A percentile compares a stretch with the other conserved stretches of the same genome.
phyloP scores from a whole-genome alignment of 78 protist genomes.

The Polysphondylium violaceum region DNA sequence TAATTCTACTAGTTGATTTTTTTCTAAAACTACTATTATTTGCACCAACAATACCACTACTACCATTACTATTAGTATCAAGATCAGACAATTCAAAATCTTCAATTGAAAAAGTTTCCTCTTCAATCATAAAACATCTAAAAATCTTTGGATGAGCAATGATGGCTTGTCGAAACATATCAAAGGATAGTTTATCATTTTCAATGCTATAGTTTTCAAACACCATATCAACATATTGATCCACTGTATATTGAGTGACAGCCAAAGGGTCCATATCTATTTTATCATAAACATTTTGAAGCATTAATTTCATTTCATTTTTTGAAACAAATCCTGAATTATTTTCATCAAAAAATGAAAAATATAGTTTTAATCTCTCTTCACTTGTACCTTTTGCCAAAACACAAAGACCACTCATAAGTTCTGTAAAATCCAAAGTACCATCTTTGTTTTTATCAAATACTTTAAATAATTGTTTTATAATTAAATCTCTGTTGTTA shows the following conservation, averaged over 20 bases:
- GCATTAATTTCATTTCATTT: conserved; percentile 65
- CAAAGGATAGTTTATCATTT: conserved; percentile 41
- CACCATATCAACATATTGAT: conserved; percentile 63
- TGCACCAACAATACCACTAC: background rate
- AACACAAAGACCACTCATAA: conserved; percentile 68
- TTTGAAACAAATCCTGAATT: conserved; percentile 50
- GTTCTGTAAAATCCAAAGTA: conserved; percentile 53
- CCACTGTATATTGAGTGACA: conserved; percentile 38
- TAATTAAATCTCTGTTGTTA: conserved; percentile 18
- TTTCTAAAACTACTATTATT: background rate
- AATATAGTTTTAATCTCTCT: conserved; percentile 52
- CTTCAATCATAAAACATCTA: conserved; percentile 74
- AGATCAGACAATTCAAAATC: conserved; percentile 42
- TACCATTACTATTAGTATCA: background rate
- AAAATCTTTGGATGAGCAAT: conserved; percentile 65
- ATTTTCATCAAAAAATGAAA: conserved; percentile 64
- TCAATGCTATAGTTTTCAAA: conserved; percentile 59
- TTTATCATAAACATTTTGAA: conserved; percentile 63
- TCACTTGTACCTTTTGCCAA: conserved; percentile 73
- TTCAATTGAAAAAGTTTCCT: conserved; percentile 49
- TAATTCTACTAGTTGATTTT: conserved; percentile 2
- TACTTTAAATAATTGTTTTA: conserved; percentile 50
- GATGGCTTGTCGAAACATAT: conserved; percentile 61
- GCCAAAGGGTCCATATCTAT: conserved; percentile 72
- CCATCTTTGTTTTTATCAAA: conserved; percentile 76